These are phyloP conservation scores for Xylaria cubensis DNA, from an alignment of 495 filamentous ascomycete species.

Conservation along the genomic window DNA sequence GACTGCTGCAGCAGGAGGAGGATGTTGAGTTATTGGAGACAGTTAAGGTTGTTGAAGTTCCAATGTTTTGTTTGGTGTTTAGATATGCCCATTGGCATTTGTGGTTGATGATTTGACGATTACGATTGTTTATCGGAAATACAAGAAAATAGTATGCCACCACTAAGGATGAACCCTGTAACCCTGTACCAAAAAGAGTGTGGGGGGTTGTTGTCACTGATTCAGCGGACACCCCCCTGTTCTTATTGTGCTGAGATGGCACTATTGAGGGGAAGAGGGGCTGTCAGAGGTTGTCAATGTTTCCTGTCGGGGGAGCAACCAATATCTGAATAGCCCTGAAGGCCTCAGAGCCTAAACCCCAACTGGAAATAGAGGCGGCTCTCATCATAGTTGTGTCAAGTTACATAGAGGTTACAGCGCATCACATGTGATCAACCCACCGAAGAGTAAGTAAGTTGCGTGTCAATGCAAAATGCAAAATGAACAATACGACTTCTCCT, in stretches of 20 bases:
- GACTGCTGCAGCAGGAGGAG: neutral
- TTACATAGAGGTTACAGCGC: neutral
- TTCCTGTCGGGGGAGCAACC: constrained; percentile 19
- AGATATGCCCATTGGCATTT: neutral
- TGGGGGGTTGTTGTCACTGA: neutral
- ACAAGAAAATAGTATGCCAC: neutral
- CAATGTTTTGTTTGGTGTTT: constrained; percentile 9
- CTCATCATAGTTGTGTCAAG: neutral
- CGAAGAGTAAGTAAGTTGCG: neutral
- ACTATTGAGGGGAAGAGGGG: constrained; percentile 20
- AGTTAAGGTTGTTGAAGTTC: neutral
- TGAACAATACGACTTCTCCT: neutral
- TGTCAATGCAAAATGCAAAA: constrained; percentile 8
- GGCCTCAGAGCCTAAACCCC: neutral
- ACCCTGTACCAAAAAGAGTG: neutral
- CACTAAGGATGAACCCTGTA: neutral
- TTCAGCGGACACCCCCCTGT: neutral
- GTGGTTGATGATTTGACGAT: neutral
- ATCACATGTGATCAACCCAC: constrained; percentile 6
- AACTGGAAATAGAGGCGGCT: constrained; percentile 2
- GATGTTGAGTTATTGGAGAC: neutral
- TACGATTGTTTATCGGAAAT: constrained; percentile 7
- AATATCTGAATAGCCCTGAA: neutral
- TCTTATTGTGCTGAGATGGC: neutral
- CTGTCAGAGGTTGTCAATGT: neutral